These are phyloP conservation scores for Umbelopsis isabellina DNA, from an alignment of 192 early-diverging fungal species.

Conservation along the genomic window DNA sequence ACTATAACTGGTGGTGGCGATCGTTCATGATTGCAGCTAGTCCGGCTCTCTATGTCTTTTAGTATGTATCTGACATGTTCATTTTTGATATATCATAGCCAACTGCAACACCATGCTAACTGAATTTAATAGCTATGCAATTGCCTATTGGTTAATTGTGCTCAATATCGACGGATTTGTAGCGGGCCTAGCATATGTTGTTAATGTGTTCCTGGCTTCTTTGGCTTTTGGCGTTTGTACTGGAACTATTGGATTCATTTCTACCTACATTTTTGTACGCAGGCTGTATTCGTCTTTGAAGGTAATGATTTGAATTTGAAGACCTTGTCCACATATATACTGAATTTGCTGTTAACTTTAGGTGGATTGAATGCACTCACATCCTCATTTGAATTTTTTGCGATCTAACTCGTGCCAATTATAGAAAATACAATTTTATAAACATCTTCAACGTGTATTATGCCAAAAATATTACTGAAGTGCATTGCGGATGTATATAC, in stretches of 20 bases:
- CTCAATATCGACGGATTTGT: constrained; percentile 65
- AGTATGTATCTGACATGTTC: constrained; percentile 29
- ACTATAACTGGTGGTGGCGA: constrained; percentile 95
- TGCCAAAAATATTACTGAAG: neutral
- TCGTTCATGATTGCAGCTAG: constrained; percentile 74
- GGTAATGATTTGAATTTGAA: constrained; percentile 44
- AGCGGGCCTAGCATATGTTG: constrained; percentile 78
- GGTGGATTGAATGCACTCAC: neutral
- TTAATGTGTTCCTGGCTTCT: constrained; percentile 68
- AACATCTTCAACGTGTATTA: neutral
- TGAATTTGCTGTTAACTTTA: neutral
- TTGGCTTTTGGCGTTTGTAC: constrained; percentile 68
- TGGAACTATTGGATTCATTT: constrained; percentile 80
- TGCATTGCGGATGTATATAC: neutral
- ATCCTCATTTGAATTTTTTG: neutral
- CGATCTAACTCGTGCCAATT: constrained; percentile 2
- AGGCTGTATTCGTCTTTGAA: constrained; percentile 79
- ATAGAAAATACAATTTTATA: neutral
- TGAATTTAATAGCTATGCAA: constrained; percentile 61
- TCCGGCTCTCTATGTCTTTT: constrained; percentile 55
- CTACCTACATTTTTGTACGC: constrained; percentile 72
- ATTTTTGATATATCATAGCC: too few relatives aligned
- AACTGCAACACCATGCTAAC: neutral
- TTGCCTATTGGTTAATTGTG: constrained; percentile 61
- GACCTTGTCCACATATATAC: neutral